Percentiles rank a stretch among this genome's conserved stretches.
These are phyloP conservation scores for Pseudogymnoascus destructans DNA, from an alignment of 2,329 filamentous ascomycete species.

Conservation along the genomic window DNA sequence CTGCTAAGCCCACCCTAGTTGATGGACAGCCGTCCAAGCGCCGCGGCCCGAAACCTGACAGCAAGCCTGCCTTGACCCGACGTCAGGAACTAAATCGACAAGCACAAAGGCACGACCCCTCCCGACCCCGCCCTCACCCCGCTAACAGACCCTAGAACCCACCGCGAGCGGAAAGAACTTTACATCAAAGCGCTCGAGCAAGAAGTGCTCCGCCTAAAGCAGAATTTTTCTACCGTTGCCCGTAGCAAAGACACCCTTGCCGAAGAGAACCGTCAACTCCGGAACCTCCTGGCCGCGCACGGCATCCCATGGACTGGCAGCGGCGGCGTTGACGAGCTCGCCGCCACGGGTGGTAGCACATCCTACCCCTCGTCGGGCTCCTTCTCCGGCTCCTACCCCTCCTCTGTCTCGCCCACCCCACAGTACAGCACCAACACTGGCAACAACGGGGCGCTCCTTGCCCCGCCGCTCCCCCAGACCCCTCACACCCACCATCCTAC, in stretches of 20 bases:
- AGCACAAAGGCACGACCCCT: slow-evolving; percentile 65
- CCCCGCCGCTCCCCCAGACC: neutral
- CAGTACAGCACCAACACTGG: slow-evolving; percentile 3
- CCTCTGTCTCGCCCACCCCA: neutral
- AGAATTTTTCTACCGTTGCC: slow-evolving; percentile 60
- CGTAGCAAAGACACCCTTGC: slow-evolving; percentile 64
- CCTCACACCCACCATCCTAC: neutral
- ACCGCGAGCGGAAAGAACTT: slow-evolving; percentile 89
- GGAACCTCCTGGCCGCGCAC: slow-evolving; percentile 39
- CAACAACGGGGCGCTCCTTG: neutral
- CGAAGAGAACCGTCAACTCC: slow-evolving; percentile 70
- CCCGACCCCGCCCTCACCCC: neutral
- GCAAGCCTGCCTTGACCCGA: slow-evolving; percentile 82
- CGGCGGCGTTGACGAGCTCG: slow-evolving; percentile 23
- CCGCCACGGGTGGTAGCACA: slow-evolving; percentile 30
- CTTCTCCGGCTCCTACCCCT: slow-evolving; percentile 40
- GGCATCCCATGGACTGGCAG: slow-evolving; percentile 32
- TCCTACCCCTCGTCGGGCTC: slow-evolving; percentile 42
- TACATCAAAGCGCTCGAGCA: slow-evolving; percentile 92
- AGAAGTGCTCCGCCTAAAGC: slow-evolving; percentile 78
- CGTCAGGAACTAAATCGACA: slow-evolving; percentile 91
- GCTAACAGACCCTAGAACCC: slow-evolving; percentile 49
- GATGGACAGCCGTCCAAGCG: slow-evolving; percentile 81
- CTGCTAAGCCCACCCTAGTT: slow-evolving; percentile 23
- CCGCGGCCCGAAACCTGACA: slow-evolving; percentile 89